These are phyloP conservation scores for Botryotinia convoluta DNA, from an alignment of 2,329 filamentous ascomycete species.

Conservation along the genomic window DNA sequence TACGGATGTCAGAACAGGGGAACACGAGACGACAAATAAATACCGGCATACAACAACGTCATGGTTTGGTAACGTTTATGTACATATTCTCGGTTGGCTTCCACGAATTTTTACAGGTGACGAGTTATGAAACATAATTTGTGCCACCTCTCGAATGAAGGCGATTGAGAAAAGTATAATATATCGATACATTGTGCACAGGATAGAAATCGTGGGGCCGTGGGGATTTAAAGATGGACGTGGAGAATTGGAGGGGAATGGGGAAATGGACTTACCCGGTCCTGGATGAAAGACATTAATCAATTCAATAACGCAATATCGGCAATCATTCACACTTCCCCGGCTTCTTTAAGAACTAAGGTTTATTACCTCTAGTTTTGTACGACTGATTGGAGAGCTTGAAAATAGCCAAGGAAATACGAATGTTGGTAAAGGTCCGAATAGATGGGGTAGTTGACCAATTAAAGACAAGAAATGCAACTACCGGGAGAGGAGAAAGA, in stretches of 20 bases:
- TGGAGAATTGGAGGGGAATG: neutral
- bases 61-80: neutral
- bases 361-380: neutral
- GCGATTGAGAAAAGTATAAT: neutral
- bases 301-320: neutral
- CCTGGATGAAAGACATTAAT: neutral
- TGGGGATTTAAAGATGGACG: neutral
- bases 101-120: neutral
- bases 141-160: neutral
- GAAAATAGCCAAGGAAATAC: neutral
- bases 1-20: neutral
- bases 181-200: neutral
- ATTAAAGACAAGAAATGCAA: neutral
- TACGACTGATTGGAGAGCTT: conserved; percentile 1
- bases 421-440: neutral
- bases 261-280: neutral
- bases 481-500: neutral
- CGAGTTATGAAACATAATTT: neutral
- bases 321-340: neutral
- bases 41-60: neutral
- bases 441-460: neutral
- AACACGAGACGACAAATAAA: neutral
- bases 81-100: neutral
- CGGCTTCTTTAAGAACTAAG: neutral
- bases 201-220: neutral